phyloP scores from a whole-genome alignment of 768 basidiomycete genomes.

The Boletus rubescentipes region DNA sequence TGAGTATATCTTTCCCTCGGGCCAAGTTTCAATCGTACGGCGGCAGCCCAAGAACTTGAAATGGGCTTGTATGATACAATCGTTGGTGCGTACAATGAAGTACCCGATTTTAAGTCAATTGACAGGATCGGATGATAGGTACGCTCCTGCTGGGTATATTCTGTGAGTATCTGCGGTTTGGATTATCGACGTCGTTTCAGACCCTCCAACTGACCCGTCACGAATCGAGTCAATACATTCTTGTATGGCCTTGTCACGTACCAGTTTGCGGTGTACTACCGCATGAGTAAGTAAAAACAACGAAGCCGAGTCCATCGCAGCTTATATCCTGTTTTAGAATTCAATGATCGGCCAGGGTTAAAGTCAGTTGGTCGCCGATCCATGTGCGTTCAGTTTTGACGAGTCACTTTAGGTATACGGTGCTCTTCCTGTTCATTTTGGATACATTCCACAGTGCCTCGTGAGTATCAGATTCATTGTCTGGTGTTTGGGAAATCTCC shows the following conservation, averaged over 20 bases:
- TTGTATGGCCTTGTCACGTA: slow-evolving; percentile 44
- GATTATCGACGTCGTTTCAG: neutral
- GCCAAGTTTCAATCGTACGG: too few species aligned
- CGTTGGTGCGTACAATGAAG: neutral
- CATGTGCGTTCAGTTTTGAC: neutral
- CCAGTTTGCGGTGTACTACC: slow-evolving; percentile 41
- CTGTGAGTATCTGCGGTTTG: slow-evolving; percentile 10
- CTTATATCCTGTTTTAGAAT: slow-evolving; percentile 1
- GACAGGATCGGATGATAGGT: slow-evolving; percentile 4
- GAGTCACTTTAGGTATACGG: slow-evolving; percentile 8
- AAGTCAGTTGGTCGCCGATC: neutral
- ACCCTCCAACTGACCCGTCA: neutral
- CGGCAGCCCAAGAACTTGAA: slow-evolving; percentile 18
- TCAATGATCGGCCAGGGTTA: slow-evolving; percentile 11
- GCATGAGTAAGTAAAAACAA: slow-evolving; percentile 6
- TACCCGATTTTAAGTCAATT: neutral
- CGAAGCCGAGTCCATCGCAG: neutral
- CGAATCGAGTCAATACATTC: slow-evolving; percentile 23
- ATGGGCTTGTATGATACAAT: neutral
- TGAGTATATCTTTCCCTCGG: too few species aligned
- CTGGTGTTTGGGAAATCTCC: neutral
- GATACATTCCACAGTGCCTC: slow-evolving; percentile 20
- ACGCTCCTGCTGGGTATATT: slow-evolving; percentile 22
- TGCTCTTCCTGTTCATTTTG: slow-evolving; percentile 18
- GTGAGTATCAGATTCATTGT: slow-evolving; percentile 8